These are phyloP conservation scores for Aspergillus sp. DNA, from an alignment of 2,329 filamentous ascomycete species.

Conservation along the genomic window DNA sequence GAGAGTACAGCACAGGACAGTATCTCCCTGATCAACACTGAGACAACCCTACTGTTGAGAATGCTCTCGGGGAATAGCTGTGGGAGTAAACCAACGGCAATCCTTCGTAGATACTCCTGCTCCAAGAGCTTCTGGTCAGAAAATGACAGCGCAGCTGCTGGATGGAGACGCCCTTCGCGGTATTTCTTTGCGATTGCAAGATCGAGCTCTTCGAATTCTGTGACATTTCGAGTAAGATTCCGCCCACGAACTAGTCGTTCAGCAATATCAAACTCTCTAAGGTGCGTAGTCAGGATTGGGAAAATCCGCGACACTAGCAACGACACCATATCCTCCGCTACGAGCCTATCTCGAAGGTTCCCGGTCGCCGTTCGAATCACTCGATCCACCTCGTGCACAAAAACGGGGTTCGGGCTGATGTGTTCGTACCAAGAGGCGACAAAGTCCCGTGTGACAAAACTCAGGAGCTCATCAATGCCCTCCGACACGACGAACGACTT, in stretches of 20 bases:
- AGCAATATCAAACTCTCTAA: constrained; percentile 86
- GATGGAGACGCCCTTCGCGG: constrained; percentile 79
- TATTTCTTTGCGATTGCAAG: constrained; percentile 94
- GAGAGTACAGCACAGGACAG: constrained; percentile 87
- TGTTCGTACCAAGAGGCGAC: constrained; percentile 81
- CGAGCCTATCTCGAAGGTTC: constrained; percentile 66
- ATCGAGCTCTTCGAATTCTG: constrained; percentile 93
- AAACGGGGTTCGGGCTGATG: constrained; percentile 76
- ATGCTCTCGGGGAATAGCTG: constrained; percentile 68
- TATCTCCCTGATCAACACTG: constrained; percentile 78
- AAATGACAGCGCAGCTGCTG: constrained; percentile 76
- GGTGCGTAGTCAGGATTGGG: constrained; percentile 81
- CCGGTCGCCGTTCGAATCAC: constrained; percentile 68
- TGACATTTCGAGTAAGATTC: constrained; percentile 82
- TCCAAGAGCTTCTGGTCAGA: constrained; percentile 80
- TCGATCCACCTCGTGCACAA: constrained; percentile 81
- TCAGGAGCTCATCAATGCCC: constrained; percentile 73
- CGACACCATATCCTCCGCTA: constrained; percentile 77
- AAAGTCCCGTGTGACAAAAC: constrained; percentile 75
- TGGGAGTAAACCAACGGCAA: constrained; percentile 69
- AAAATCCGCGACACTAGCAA: constrained; percentile 76
- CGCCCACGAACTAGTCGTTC: constrained; percentile 81
- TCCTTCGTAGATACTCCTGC: constrained; percentile 78
- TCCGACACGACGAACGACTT: constrained; percentile 73
- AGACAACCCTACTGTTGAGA: constrained; percentile 74